Conservation (phyloP, 2,329 filamentous ascomycete species). For the Colletotrichum echinochloae region DNA sequence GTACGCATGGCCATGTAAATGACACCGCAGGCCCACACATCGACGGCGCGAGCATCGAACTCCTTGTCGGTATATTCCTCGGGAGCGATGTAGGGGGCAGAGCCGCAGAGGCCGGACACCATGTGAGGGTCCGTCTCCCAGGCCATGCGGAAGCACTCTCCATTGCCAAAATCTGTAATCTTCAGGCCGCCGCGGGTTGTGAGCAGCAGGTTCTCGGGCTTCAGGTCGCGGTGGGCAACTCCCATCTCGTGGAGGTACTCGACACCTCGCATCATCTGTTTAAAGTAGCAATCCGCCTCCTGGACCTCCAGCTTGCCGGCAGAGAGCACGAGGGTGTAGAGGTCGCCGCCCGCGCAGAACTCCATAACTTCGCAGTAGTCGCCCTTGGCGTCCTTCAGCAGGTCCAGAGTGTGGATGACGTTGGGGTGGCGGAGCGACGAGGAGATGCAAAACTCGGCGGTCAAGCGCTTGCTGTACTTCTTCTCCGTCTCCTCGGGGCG, state of each 20-base stretch:
- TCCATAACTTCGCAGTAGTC: conserved; percentile 99
- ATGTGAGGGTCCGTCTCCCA: conserved; percentile 99
- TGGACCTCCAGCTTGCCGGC: conserved; percentile 91
- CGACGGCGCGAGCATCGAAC: conserved; percentile 96
- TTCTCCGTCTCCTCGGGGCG: conserved; percentile 94
- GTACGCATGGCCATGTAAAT: conserved; percentile 99
- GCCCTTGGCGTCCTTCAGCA: conserved; percentile 95
- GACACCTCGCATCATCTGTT: conserved; percentile 98
- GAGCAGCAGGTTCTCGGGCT: conserved; percentile 94
- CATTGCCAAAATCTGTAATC: conserved; percentile 98
- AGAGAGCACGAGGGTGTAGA: conserved; percentile 92
- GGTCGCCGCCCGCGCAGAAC: conserved; percentile 94
- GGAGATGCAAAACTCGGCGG: conserved; percentile 98
- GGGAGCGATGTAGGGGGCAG: conserved; percentile 95
- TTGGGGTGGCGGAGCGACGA: conserved; percentile 97
- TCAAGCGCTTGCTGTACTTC: conserved; percentile 97
- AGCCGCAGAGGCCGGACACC: conserved; percentile 96
- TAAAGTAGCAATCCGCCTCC: conserved; percentile 98
- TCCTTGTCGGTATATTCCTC: conserved; percentile 97
- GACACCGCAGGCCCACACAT: conserved; percentile 97
- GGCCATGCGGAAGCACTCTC: conserved; percentile 99
- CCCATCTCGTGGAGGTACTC: conserved; percentile 99
- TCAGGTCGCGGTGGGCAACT: conserved; percentile 94
- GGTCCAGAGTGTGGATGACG: conserved; percentile 95
- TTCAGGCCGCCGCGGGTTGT: conserved; percentile 94